Conservation (phyloP, 2,329 filamentous ascomycete genomes). For the Hymenoscyphus linearis region DNA sequence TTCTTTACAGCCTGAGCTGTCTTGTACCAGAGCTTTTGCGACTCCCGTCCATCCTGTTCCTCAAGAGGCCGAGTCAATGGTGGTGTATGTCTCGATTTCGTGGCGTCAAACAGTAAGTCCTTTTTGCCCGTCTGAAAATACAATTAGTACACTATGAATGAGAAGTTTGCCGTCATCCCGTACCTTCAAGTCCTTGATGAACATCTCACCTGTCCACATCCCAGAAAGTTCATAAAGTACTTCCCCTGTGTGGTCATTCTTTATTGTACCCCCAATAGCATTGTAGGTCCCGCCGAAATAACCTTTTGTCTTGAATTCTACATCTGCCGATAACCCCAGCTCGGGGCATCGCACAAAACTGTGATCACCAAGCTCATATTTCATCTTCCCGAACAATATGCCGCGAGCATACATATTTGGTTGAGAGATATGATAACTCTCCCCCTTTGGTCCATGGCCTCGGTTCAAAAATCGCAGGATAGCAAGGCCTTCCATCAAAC, state of each 20-base stretch:
- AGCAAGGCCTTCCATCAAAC: slow-evolving; percentile 95
- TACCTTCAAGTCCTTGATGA: slow-evolving; percentile 75
- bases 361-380: slow-evolving; percentile 96
- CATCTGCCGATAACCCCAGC: slow-evolving; percentile 76
- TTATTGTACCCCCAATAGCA: slow-evolving; percentile 87
- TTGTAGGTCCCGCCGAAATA: slow-evolving; percentile 97
- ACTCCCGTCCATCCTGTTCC: slow-evolving; percentile 87
- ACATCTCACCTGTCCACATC: slow-evolving; percentile 93
- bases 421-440: slow-evolving; percentile 91
- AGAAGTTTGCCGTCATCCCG: slow-evolving; percentile 24
- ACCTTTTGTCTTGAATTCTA: slow-evolving; percentile 98
- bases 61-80: slow-evolving; percentile 70
- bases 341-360: slow-evolving; percentile 91
- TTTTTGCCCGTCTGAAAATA: slow-evolving; percentile 73
- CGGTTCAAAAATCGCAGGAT: slow-evolving; percentile 78
- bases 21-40: slow-evolving; percentile 77
- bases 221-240: slow-evolving; percentile 87
- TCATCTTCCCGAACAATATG: slow-evolving; percentile 98
- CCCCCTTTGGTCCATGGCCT: slow-evolving; percentile 61
- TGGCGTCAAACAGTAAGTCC: slow-evolving; percentile 84
- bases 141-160: slow-evolving; percentile 8
- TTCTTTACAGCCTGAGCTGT: slow-evolving; percentile 78
- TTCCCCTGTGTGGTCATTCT: slow-evolving; percentile 80
- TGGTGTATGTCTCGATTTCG: slow-evolving; percentile 67
- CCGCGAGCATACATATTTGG: slow-evolving; percentile 99